Conservation (phyloP, 75 land plant species). For the Cryptomeria japonica region DNA sequence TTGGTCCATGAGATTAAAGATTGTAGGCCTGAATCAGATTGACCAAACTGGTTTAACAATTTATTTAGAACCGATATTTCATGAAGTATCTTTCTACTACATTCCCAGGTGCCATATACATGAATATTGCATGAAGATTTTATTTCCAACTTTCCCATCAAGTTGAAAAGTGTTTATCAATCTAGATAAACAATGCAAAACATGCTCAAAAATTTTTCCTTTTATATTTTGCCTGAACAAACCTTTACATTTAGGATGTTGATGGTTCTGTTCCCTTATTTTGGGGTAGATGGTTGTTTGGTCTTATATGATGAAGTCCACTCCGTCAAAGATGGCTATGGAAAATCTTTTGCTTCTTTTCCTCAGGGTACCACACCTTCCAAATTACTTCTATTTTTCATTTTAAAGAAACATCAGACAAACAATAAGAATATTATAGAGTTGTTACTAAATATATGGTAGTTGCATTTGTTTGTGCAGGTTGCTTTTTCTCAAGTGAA, state of each 20-base stretch:
- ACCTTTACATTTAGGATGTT: conserved; percentile 61
- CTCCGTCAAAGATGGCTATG: conserved; percentile 75
- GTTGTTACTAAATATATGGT: background rate
- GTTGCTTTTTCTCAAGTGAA: conserved; percentile 78
- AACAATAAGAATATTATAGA: background rate
- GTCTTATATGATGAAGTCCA: conserved; percentile 76
- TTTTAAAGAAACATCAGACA: too few relatives aligned
- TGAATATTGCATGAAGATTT: too few relatives aligned
- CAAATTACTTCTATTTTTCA: background rate
- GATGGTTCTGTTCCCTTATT: conserved; percentile 80
- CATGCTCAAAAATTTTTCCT: background rate
- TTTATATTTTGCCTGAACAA: background rate
- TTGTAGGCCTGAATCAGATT: background rate
- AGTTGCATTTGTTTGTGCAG: background rate
- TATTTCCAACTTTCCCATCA: too few relatives aligned
- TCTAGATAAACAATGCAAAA: background rate
- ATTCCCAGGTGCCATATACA: background rate
- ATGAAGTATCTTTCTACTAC: background rate
- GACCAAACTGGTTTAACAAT: background rate
- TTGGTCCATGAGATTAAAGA: background rate
- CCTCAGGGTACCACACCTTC: conserved; percentile 56
- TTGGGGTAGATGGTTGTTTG: conserved; percentile 89
- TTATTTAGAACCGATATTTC: background rate
- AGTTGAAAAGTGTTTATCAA: too few relatives aligned
- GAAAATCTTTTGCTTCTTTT: conserved; percentile 96